Evolutionary conservation across 306 rosid species (phyloP), one percentile per base, ranked within the genome.

Genomic region (Hippophae tibetana): DNA sequence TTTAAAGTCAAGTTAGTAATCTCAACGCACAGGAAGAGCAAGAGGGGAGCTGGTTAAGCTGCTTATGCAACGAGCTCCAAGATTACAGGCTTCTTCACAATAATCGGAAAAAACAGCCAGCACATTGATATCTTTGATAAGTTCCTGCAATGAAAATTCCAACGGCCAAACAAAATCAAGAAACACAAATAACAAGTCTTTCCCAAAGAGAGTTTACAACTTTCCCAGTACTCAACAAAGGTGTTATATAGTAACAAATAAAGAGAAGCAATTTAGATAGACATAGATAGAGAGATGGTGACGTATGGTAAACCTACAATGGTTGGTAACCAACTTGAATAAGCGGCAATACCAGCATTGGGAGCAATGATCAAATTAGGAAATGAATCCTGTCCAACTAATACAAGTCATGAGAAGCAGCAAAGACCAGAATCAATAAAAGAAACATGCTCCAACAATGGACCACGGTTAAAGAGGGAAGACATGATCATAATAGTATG

Each of bases 71-170:
- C 72, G 26, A 60, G 86, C 86, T 60, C 89, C 98, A 58, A 92
- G 89, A 78, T 92, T 83, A 73, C 95, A 92, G 42, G 95, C 98
- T 81, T 92, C 98, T 81, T 87, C 89, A 27, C 98, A 92, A 68
- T 87, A 92, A 71, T 92, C 95, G 0, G 93, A 81, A 63, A 92
- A 87, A 59, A 85, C 65, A 13, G 85, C 83, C 2, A 87, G 89
- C 62, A 83, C 76, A 18, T 72, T 70, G 42, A 76, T 74, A 73
- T 83, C 72, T 60, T 71, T 73, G 27, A 92, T 69, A 54, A 83
- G 70, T 72, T 81, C 93, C 96, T 92, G 77, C 31, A 69, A 67
- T 57, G 60, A 61, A 18, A 41, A 51, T 61, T 53, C 51, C 56
- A 43, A 61, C 9, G 60, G 76, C 18, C 27, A 57, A 10, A 64